These are phyloP conservation scores for Cetraspora pellucida DNA, from an alignment of 192 early-diverging fungal genomes.

Conservation along the genomic window DNA sequence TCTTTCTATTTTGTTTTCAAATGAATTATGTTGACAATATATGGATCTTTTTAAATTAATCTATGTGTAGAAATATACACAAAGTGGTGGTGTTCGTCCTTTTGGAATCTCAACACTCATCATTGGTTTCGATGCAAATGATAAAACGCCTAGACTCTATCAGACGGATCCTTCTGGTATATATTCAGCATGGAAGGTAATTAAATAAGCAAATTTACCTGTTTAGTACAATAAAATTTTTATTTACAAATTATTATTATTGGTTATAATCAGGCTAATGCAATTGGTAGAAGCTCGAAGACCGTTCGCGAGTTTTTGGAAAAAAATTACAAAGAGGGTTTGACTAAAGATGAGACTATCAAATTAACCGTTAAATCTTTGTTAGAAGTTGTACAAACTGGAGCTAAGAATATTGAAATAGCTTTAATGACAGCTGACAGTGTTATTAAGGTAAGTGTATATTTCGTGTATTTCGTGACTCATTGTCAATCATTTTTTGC, in stretches of 20 bases:
- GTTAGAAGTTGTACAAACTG: slow-evolving; percentile 98
- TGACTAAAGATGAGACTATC: slow-evolving; percentile 76
- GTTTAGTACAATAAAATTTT: too few species aligned
- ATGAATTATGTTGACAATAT: not conserved
- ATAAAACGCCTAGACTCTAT: slow-evolving; percentile 87
- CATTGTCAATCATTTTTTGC: not conserved
- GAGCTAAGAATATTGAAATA: slow-evolving; percentile 99
- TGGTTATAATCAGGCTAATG: slow-evolving; percentile 66
- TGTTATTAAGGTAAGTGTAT: slow-evolving; percentile 59
- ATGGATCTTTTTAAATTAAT: too few species aligned
- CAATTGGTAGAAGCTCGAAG: slow-evolving; percentile 95
- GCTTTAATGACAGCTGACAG: slow-evolving; percentile 84
- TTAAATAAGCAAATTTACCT: not conserved
- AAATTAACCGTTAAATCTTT: slow-evolving; percentile 91
- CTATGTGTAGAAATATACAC: slow-evolving; percentile 85
- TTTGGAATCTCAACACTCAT: slow-evolving; percentile 98
- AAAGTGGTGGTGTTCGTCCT: slow-evolving; percentile 96
- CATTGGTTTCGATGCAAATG: slow-evolving; percentile 89
- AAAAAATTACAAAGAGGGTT: slow-evolving; percentile 92
- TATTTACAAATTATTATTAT: too few species aligned
- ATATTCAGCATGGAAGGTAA: slow-evolving; percentile 95
- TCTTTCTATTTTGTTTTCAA: not conserved
- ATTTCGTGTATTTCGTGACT: not conserved
- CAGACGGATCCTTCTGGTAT: slow-evolving; percentile 99
- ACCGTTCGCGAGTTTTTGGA: slow-evolving; percentile 98